Percentiles rank a stretch among this genome's conserved stretches.
phyloP scores from a whole-genome alignment of 1,284 basidiomycete genomes.

The Rhodotorula sp. region DNA sequence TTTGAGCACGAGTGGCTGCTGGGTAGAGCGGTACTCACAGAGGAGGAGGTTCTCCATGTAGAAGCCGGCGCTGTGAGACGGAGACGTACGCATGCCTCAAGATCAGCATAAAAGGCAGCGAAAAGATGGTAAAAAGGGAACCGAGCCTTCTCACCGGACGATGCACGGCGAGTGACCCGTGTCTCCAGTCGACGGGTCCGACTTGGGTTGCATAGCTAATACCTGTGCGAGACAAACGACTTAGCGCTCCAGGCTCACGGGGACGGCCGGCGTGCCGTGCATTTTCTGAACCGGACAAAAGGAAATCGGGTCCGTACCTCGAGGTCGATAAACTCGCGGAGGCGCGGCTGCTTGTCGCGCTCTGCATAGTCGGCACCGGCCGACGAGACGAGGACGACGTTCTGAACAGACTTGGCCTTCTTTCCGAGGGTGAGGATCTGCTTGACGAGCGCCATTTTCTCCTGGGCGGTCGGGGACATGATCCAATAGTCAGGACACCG shows the following conservation, averaged over 20 bases:
- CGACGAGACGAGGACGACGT: conserved; percentile 31
- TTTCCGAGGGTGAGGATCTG: conserved; percentile 16
- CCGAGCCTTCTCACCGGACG: conserved; percentile 4
- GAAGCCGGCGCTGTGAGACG: conserved; percentile 27
- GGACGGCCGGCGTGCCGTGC: too few species aligned
- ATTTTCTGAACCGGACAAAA: neutral
- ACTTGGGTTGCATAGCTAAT: conserved; percentile 30
- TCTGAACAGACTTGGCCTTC: conserved; percentile 20
- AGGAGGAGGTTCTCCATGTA: conserved; percentile 39
- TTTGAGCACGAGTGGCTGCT: too few species aligned
- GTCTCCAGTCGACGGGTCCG: conserved; percentile 20
- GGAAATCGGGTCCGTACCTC: conserved; percentile 9
- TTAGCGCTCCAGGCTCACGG: neutral
- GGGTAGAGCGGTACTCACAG: conserved; percentile 1
- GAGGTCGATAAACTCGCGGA: conserved; percentile 39
- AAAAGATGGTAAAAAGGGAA: neutral
- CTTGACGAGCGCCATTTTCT: conserved; percentile 17
- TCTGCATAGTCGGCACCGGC: conserved; percentile 36
- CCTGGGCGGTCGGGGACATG: neutral
- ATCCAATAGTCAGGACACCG: neutral
- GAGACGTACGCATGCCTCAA: neutral
- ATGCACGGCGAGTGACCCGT: conserved; percentile 39
- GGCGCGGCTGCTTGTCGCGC: conserved; percentile 32
- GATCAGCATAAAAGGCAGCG: rapidly evolving
- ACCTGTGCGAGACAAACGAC: neutral